A percentile compares a stretch with the other conserved stretches of the same genome.
These are phyloP conservation scores for Lagenaria siceraria DNA, from an alignment of 306 rosid genomes.

Conservation along the genomic window DNA sequence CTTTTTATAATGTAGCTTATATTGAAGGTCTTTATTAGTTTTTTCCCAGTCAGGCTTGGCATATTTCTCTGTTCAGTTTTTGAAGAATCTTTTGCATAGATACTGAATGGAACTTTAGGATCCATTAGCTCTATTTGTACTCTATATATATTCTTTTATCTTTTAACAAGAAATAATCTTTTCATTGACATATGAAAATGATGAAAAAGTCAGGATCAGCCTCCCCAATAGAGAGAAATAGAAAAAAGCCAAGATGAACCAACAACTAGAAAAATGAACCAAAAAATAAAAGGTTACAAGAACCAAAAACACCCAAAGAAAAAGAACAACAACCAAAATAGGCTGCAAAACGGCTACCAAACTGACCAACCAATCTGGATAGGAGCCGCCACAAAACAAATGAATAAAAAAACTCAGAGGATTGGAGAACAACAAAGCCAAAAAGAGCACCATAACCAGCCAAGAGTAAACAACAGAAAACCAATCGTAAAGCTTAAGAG, in stretches of 20 bases:
- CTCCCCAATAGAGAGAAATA: neutral
- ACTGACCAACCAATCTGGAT: too few species aligned
- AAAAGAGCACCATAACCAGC: too few species aligned
- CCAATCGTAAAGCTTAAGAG: too few species aligned
- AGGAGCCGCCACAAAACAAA: too few species aligned
- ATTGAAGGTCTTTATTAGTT: neutral
- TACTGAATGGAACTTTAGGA: neutral
- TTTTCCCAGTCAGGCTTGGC: neutral
- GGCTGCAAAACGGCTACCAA: too few species aligned
- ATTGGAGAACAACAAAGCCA: neutral
- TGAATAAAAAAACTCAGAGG: too few species aligned
- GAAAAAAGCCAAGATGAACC: neutral
- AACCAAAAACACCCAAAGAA: too few species aligned
- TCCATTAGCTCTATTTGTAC: neutral
- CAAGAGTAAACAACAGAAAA: too few species aligned
- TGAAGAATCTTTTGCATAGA: neutral
- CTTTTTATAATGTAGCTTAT: constrained; percentile 7
- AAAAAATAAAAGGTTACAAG: too few species aligned
- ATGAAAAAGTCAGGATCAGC: neutral
- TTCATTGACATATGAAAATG: too few species aligned
- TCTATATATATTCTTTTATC: neutral
- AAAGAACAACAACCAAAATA: too few species aligned
- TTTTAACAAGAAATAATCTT: too few species aligned
- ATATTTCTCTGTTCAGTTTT: neutral
- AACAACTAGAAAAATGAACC: neutral